Evolutionary conservation across 208 protist genomes (phyloP), one percentile per base, ranked within the genome.

Genomic region (Crithidia brevicula): DNA sequence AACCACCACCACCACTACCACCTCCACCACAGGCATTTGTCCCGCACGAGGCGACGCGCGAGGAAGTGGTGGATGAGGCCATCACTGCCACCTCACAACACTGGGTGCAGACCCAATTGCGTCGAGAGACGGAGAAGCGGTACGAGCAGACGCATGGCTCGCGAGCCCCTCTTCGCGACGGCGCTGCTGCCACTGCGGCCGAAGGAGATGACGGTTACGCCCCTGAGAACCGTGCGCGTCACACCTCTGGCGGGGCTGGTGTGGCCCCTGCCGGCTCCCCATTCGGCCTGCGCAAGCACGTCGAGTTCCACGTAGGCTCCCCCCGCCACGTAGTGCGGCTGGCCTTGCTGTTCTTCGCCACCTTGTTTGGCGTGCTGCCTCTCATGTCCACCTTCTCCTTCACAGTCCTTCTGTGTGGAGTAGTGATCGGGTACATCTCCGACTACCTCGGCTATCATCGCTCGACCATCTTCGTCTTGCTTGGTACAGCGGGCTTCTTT

Each of bases 401-500:
- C 36, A 79, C 84, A 31, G 77, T 90, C 22, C 54, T 94, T 11
- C 67, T 96, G 31, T 83, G 72, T 25, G 81, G 89, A 8, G 74
- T 79, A 18, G 71, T 89, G 52, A 57, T 89, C 51, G 79, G 79
- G 51, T 96, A 96, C 83, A 74, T 89, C n/a, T 66, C 72, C 22
- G 87, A 96, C 80, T 91, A 86, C 74, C 79, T 93, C 11, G 84
- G 74, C 50, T 90, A 88, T 65, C 77, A 72, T 36, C 82, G 81
- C 33, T 76, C 66, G 18, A 84, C 83, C 25, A 60, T 96, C 10
- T 43, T 84, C 18, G 63, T 82, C 13, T 65, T 95, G 31, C 61
- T 92, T 13, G 56, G 50, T 45, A 84, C 88, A 11, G 74, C 75
- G 0, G 57, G 38, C 27, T 42, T 81, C 50, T 91, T 94, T 52